Conservation (phyloP, 1,284 basidiomycete species). For the Cutaneotrichosporon cutaneum region DNA sequence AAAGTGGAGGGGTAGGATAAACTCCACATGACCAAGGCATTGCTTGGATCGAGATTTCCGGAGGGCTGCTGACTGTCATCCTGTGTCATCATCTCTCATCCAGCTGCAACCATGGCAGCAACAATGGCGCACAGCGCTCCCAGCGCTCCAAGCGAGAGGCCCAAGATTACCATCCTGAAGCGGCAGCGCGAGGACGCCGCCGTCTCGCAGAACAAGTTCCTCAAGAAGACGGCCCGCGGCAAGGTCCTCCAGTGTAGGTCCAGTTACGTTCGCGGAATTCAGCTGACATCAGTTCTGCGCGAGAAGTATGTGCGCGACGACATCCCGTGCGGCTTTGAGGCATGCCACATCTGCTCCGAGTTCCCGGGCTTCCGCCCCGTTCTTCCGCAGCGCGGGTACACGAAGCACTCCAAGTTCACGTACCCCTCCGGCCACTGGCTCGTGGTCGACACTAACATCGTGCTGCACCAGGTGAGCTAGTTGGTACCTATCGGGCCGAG, state of each 20-base stretch:
- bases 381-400: slow-evolving; percentile 60
- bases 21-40: neutral
- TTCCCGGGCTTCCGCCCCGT: slow-evolving; percentile 52
- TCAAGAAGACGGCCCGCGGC: slow-evolving; percentile 90
- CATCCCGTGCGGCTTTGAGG: slow-evolving; percentile 81
- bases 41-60: slow-evolving; percentile 2
- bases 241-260: slow-evolving; percentile 84
- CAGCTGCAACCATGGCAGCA: slow-evolving; percentile 19
- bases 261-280: too few species aligned
- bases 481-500: neutral
- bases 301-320: slow-evolving; percentile 94
- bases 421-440: slow-evolving; percentile 66
- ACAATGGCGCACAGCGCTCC: slow-evolving; percentile 3
- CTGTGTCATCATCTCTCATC: neutral
- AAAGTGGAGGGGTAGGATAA: neutral
- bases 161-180: slow-evolving; percentile 71
- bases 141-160: slow-evolving; percentile 23
- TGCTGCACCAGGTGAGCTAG: slow-evolving; percentile 74
- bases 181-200: slow-evolving; percentile 69
- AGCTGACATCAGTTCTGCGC: slow-evolving; percentile 65
- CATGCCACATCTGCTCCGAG: slow-evolving; percentile 63
- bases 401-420: slow-evolving; percentile 54
- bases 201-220: slow-evolving; percentile 80
- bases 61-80: neutral
- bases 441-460: slow-evolving; percentile 93